These are phyloP conservation scores for Clavispora carvajalis DNA, from an alignment of 805 yeast genomes.

Conservation along the genomic window DNA sequence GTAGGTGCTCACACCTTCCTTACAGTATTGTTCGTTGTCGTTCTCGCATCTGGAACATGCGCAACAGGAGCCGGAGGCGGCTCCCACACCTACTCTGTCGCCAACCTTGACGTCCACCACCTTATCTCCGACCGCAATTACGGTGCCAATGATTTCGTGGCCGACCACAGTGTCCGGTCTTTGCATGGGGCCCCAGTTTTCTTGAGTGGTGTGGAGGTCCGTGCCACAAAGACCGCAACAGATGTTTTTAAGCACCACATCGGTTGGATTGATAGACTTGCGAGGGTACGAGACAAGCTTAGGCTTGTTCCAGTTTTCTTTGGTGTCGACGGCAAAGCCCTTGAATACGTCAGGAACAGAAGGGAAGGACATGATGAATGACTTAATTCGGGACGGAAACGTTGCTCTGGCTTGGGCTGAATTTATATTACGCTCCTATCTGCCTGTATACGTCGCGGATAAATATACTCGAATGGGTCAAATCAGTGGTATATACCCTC, in stretches of 20 bases:
- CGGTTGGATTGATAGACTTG: conserved; percentile 27
- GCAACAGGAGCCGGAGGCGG: conserved; percentile 12
- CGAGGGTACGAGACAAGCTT: conserved; percentile 46
- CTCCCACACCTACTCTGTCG: conserved; percentile 19
- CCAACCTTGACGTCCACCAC: conserved; percentile 14
- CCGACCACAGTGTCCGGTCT: conserved; percentile 46
- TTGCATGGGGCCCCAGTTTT: conserved; percentile 14
- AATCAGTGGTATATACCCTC: too few species aligned
- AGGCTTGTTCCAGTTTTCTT: conserved; percentile 52
- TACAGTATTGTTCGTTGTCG: conserved; percentile 40
- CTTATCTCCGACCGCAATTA: conserved; percentile 20
- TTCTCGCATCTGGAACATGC: conserved; percentile 51
- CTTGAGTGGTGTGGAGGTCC: conserved; percentile 13
- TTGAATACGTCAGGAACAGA: conserved; percentile 48
- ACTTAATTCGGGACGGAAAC: background rate
- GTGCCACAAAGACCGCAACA: conserved; percentile 19
- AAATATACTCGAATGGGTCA: background rate
- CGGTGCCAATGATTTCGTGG: conserved; percentile 62
- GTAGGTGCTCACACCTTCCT: conserved; percentile 47
- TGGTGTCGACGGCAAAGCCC: conserved; percentile 52
- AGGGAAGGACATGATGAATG: background rate
- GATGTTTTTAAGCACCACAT: conserved; percentile 24
- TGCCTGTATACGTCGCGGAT: background rate
- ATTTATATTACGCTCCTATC: background rate
- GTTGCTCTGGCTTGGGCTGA: background rate